Evolutionary conservation across 192 early-diverging fungal genomes (phyloP).

Genomic region (Mortierella hygrophila): DNA sequence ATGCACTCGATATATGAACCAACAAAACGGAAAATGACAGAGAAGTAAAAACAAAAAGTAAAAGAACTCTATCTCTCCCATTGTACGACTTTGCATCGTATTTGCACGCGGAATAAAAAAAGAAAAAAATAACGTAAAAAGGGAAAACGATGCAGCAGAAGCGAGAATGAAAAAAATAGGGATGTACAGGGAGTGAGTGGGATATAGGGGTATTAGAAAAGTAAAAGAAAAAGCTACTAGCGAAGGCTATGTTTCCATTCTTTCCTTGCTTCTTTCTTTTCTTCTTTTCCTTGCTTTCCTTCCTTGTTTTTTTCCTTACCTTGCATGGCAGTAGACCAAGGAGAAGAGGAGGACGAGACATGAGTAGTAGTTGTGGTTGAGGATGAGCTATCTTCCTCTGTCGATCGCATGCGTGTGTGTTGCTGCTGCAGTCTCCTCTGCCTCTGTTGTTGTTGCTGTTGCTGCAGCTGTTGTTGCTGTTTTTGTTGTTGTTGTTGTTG

Average conservation of each 20-base stretch:
- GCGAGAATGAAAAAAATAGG: neutral
- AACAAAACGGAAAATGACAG: conserved; percentile 3
- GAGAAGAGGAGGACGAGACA: neutral
- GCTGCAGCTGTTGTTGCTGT: neutral
- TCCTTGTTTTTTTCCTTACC: neutral
- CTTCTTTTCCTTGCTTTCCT: neutral
- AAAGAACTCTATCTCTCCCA: too few species aligned
- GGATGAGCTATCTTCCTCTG: neutral
- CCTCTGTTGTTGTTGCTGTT: neutral
- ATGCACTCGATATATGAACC: neutral
- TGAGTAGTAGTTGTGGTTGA: neutral
- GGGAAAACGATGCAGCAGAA: neutral
- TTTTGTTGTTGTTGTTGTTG: neutral
- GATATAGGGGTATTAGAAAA: neutral
- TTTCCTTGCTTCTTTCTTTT: neutral
- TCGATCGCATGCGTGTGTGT: neutral
- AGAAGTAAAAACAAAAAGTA: neutral
- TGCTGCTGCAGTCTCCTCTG: neutral
- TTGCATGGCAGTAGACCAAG: neutral
- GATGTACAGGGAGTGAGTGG: neutral
- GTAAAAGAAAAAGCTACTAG: neutral
- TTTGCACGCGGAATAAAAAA: too few species aligned
- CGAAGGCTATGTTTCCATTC: neutral
- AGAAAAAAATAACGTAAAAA: too few species aligned
- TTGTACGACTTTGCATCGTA: too few species aligned